Evolutionary conservation across 2,329 filamentous ascomycete genomes (phyloP).

Genomic region (Annulohypoxylon truncatum): DNA sequence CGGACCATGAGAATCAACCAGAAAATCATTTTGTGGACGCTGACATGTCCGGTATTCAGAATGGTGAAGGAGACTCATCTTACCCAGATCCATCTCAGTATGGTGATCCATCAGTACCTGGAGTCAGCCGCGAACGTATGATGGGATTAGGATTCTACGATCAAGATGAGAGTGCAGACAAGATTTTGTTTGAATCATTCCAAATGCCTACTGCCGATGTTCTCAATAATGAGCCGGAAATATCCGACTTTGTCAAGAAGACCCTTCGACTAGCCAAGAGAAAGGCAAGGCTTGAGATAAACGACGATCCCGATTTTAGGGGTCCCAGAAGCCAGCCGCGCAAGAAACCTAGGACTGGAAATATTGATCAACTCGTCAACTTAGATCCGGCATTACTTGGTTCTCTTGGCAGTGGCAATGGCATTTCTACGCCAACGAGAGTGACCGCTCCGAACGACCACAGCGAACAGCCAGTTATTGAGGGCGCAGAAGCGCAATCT

Average conservation of each 20-base stretch:
- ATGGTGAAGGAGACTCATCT: conserved; percentile 44
- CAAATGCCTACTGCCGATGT: conserved; percentile 62
- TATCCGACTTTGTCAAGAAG: conserved; percentile 67
- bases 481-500: conserved; percentile 32
- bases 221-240: conserved; percentile 58
- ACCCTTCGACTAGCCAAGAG: conserved; percentile 65
- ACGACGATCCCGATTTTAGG: conserved; percentile 66
- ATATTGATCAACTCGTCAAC: conserved; percentile 54
- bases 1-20: conserved; percentile 19
- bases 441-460: conserved; percentile 26
- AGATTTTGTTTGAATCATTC: conserved; percentile 70
- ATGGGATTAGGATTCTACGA: conserved; percentile 72
- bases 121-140: conserved; percentile 60
- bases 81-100: conserved; percentile 49
- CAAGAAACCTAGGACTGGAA: conserved; percentile 56
- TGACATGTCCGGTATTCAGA: conserved; percentile 49
- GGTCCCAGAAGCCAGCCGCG: conserved; percentile 56
- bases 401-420: conserved; percentile 43
- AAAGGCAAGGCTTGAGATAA: conserved; percentile 63
- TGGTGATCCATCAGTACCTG: conserved; percentile 59
- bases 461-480: conserved; percentile 30
- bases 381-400: conserved; percentile 67
- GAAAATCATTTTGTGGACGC: conserved; percentile 46
- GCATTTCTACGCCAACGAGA: conserved; percentile 41
- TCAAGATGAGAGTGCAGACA: conserved; percentile 67